phyloP scores from a whole-genome alignment of 1,139 yeast species.

The Sugiyamaella neomexicana region DNA sequence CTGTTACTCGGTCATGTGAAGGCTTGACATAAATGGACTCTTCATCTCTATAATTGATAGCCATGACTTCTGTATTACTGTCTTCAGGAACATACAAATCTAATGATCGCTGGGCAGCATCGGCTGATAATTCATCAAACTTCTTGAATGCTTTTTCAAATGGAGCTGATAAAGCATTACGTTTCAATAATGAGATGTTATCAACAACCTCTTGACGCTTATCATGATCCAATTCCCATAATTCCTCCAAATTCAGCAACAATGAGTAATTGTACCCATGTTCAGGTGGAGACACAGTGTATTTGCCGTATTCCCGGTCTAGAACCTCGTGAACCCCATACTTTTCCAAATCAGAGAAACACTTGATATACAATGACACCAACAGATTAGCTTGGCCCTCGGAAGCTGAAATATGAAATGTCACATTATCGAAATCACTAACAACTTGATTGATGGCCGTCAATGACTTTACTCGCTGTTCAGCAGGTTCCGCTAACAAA shows the following conservation, averaged over 20 bases:
- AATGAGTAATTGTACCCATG: slow-evolving; percentile 82
- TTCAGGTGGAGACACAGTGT: slow-evolving; percentile 52
- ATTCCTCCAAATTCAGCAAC: slow-evolving; percentile 57
- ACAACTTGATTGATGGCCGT: slow-evolving; percentile 73
- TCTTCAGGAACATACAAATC: slow-evolving; percentile 52
- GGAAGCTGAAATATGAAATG: slow-evolving; percentile 86
- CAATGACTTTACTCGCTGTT: slow-evolving; percentile 1
- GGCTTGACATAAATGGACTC: slow-evolving; percentile 91
- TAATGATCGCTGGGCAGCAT: slow-evolving; percentile 54
- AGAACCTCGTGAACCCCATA: slow-evolving; percentile 56
- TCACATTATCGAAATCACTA: slow-evolving; percentile 94
- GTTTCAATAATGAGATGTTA: slow-evolving; percentile 71
- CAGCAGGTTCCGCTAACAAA: slow-evolving; percentile 18
- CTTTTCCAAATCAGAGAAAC: slow-evolving; percentile 69
- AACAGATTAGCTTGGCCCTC: slow-evolving; percentile 64
- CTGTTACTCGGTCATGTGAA: slow-evolving; percentile 94
- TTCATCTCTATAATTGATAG: slow-evolving; percentile 85
- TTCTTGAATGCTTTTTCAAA: slow-evolving; percentile 81
- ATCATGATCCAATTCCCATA: slow-evolving; percentile 43
- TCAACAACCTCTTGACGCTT: slow-evolving; percentile 55
- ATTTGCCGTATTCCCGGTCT: slow-evolving; percentile 46
- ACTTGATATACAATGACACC: slow-evolving; percentile 70
- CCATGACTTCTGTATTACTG: slow-evolving; percentile 61
- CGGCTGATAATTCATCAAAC: slow-evolving; percentile 61
- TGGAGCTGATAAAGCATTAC: slow-evolving; percentile 90